A percentile compares a stretch with the other conserved stretches of the same genome.
Evolutionary conservation across 371 early-diverging fungal species (phyloP).

Genomic region (Rhizopus stolonifer): DNA sequence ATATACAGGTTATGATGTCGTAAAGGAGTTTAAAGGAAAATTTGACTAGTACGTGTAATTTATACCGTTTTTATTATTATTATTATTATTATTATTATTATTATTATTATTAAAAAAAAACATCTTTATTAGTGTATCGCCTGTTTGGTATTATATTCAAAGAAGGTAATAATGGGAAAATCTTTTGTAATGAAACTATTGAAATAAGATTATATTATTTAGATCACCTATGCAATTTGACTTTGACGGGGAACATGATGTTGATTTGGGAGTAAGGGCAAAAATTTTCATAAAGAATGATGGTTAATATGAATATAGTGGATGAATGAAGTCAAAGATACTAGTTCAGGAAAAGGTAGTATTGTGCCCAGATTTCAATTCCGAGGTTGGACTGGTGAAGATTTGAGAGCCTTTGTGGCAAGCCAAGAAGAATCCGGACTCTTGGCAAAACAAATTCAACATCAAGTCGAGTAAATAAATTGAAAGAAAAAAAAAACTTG

Average conservation of each 20-base stretch:
- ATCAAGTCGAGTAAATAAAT: constrained; percentile 34
- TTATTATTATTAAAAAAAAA: not conserved
- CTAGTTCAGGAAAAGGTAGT: constrained; percentile 28
- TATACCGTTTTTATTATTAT: constrained; percentile 3
- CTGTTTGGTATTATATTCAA: constrained; percentile 59
- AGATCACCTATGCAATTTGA: constrained; percentile 29
- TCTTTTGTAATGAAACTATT: not conserved
- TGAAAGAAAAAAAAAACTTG: not conserved
- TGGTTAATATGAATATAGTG: no score
- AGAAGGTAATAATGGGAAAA: constrained; percentile 16
- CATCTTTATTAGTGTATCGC: constrained; percentile 41
- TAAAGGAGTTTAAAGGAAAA: constrained; percentile 63
- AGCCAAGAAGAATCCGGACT: constrained; percentile 18
- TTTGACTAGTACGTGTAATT: constrained; percentile 58
- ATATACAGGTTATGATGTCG: constrained; percentile 56
- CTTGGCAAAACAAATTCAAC: constrained; percentile 33
- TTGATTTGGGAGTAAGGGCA: constrained; percentile 43
- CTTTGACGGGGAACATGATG: constrained; percentile 61
- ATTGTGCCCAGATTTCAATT: constrained; percentile 61
- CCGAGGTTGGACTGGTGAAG: constrained; percentile 42
- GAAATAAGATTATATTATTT: not conserved
- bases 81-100: not conserved
- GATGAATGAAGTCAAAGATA: constrained; percentile 53
- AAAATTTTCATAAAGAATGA: not conserved
- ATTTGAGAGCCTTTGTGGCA: constrained; percentile 34